phyloP scores from a whole-genome alignment of 2,329 filamentous ascomycete species.

The Cytospora schulzeri region DNA sequence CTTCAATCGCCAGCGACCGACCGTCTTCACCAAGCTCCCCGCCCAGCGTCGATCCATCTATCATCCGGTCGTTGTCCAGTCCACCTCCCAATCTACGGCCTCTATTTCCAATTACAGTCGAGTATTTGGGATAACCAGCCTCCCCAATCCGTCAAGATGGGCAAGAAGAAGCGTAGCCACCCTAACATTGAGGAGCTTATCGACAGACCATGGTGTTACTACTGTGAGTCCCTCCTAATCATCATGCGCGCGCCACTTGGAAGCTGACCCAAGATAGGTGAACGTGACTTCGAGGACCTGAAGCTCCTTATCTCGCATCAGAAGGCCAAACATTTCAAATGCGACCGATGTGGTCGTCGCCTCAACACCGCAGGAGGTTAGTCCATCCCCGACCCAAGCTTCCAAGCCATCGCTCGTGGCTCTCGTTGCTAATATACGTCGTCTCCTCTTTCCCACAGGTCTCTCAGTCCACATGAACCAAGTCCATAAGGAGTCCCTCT shows the following conservation, averaged over 20 bases:
- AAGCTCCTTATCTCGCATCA: slow-evolving; percentile 97
- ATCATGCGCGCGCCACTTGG: neutral
- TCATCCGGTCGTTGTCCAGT: neutral
- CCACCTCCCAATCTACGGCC: neutral
- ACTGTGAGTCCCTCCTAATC: slow-evolving; percentile 61
- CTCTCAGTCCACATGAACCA: slow-evolving; percentile 97
- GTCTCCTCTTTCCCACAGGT: slow-evolving; percentile 56
- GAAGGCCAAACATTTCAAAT: slow-evolving; percentile 99
- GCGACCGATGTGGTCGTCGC: slow-evolving; percentile 83
- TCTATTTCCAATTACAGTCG: neutral
- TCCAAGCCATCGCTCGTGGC: neutral
- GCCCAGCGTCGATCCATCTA: slow-evolving; percentile 8
- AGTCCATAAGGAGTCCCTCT: slow-evolving; percentile 92
- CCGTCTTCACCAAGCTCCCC: neutral
- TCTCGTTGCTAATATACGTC: slow-evolving; percentile 24
- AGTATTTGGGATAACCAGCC: neutral
- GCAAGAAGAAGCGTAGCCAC: slow-evolving; percentile 87
- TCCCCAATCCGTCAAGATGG: slow-evolving; percentile 56
- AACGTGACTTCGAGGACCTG: slow-evolving; percentile 95
- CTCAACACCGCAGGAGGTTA: slow-evolving; percentile 93
- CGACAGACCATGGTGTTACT: slow-evolving; percentile 92
- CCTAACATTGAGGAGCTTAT: slow-evolving; percentile 89
- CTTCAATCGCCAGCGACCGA: neutral
- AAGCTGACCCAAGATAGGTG: slow-evolving; percentile 52
- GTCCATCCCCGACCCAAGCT: slow-evolving; percentile 33